These are phyloP conservation scores for Lentinula guzmanii DNA, from an alignment of 768 basidiomycete genomes.

Conservation along the genomic window DNA sequence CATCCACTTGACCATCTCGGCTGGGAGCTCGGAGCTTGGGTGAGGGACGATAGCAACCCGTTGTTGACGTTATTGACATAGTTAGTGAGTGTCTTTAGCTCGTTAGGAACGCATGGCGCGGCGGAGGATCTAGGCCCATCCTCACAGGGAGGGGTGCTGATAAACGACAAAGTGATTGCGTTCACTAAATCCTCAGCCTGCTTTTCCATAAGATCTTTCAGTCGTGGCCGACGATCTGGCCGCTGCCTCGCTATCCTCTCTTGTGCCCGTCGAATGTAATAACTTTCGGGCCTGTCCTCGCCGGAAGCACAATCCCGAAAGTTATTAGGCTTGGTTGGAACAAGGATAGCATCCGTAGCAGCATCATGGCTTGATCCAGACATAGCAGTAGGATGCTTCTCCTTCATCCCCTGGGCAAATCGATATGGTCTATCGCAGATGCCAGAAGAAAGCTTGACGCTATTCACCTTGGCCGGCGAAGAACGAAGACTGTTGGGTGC, in stretches of 20 bases:
- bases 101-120: no score
- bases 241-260: background rate
- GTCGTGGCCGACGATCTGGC: background rate
- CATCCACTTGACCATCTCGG: background rate
- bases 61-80: background rate
- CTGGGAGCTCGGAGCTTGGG: background rate
- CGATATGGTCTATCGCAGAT: background rate
- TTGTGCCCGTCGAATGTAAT: background rate
- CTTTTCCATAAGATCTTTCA: background rate
- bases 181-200: background rate
- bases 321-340: background rate
- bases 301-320: background rate
- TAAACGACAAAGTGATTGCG: no score
- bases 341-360: background rate
- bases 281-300: background rate
- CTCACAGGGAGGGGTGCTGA: no score
- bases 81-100: no score
- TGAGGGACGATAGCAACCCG: background rate
- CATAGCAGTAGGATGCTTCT: background rate
- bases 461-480: background rate
- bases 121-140: no score
- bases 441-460: background rate
- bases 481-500: background rate
- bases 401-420: background rate
- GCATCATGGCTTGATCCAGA: background rate